Evolutionary conservation across 2,329 filamentous ascomycete genomes (phyloP).

Genomic region (Gliomastix tumulicola): DNA sequence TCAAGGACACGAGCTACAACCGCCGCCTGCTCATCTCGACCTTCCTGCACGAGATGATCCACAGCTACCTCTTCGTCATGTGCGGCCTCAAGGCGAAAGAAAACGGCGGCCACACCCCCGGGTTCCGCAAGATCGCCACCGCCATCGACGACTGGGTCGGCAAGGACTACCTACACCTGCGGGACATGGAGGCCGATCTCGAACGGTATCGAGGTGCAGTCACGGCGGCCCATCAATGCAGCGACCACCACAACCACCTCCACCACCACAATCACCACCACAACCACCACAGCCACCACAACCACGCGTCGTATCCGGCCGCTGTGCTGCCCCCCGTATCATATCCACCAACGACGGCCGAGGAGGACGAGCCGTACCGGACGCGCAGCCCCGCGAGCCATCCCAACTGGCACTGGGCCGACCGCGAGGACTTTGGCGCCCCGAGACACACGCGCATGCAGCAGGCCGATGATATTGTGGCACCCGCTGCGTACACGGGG

Average conservation of each 20-base stretch:
- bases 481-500: too few species aligned
- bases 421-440: slow-evolving; percentile 25
- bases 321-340: too few species aligned
- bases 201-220: slow-evolving; percentile 33
- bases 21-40: slow-evolving; percentile 55
- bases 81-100: slow-evolving; percentile 51
- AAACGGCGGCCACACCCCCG: slow-evolving; percentile 52
- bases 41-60: slow-evolving; percentile 60
- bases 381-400: slow-evolving; percentile 1
- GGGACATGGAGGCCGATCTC: slow-evolving; percentile 56
- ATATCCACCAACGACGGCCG: slow-evolving; percentile 1
- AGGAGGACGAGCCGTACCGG: slow-evolving; percentile 4
- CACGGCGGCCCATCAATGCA: not conserved
- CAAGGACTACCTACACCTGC: slow-evolving; percentile 43
- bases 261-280: slow-evolving; percentile 4
- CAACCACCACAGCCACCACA: not conserved
- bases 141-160: slow-evolving; percentile 58
- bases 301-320: too few species aligned
- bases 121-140: slow-evolving; percentile 50
- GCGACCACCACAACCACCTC: too few species aligned
- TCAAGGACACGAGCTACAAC: slow-evolving; percentile 49
- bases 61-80: slow-evolving; percentile 58
- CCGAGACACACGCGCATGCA: slow-evolving; percentile 7
- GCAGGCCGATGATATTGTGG: not conserved
- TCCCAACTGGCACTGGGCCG: slow-evolving; percentile 23